phyloP scores from a whole-genome alignment of 495 filamentous ascomycete species.

The Chaetomium fimeti region DNA sequence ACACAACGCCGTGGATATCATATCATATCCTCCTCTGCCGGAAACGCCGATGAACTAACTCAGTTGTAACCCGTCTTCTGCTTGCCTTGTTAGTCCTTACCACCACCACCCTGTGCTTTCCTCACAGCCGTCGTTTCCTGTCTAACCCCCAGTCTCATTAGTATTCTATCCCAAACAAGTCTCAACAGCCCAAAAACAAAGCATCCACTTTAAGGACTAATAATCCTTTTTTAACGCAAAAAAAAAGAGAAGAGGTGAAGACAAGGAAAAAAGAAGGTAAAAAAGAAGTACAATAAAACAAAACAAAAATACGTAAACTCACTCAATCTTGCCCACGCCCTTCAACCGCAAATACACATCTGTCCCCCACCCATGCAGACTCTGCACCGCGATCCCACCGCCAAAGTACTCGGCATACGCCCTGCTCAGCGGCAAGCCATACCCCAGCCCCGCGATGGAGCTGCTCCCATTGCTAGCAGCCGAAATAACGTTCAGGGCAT shows the following conservation, averaged over 20 bases:
- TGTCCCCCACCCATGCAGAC: conserved; percentile 88
- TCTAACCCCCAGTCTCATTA: neutral
- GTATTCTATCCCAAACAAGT: neutral
- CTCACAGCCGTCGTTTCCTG: conserved; percentile 3
- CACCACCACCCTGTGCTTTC: neutral
- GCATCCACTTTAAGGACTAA: too few relatives aligned
- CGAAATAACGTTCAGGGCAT: conserved; percentile 72
- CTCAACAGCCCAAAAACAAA: neutral
- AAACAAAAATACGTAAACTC: conserved; percentile 15
- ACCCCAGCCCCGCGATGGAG: conserved; percentile 88
- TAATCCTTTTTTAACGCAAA: too few relatives aligned
- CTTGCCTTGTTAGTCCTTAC: neutral
- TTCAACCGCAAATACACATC: conserved; percentile 66
- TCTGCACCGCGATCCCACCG: conserved; percentile 91
- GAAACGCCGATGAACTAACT: neutral
- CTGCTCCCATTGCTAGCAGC: conserved; percentile 62
- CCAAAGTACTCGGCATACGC: conserved; percentile 99
- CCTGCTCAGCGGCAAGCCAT: conserved; percentile 85
- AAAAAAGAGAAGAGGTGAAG: neutral
- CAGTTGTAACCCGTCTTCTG: neutral
- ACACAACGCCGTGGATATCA: neutral
- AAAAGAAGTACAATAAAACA: neutral
- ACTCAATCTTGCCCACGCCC: conserved; percentile 71
- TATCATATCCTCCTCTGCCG: neutral
- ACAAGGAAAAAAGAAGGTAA: neutral